Conservation (phyloP, 2,329 filamentous ascomycete genomes). For the Colletotrichum chlorophyti region DNA sequence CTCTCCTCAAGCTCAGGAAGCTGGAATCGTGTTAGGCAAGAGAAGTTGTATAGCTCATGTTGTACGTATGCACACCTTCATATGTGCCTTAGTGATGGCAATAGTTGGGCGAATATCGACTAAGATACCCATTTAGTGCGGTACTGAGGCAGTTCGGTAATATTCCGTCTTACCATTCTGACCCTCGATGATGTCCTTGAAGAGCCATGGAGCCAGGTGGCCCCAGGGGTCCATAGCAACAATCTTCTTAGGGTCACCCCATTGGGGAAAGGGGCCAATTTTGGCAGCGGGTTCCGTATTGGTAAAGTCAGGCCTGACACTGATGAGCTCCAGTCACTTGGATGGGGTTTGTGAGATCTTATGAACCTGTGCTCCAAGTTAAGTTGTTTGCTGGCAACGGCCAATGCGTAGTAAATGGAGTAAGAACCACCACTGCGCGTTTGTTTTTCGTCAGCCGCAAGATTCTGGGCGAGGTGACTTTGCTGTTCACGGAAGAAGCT, state of each 20-base stretch:
- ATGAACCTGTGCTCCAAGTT: constrained; percentile 80
- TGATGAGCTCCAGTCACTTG: neutral
- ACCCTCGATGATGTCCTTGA: constrained; percentile 77
- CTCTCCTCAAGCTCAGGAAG: constrained; percentile 93
- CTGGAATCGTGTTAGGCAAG: constrained; percentile 39
- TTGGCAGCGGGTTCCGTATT: constrained; percentile 90
- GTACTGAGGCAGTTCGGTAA: too few relatives aligned
- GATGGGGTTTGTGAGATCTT: constrained; percentile 26
- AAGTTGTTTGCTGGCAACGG: constrained; percentile 89
- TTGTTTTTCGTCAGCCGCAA: neutral
- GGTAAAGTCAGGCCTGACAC: constrained; percentile 62
- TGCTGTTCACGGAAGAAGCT: too few relatives aligned
- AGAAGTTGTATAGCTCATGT: neutral
- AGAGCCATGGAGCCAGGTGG: constrained; percentile 85
- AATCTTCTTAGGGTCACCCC: constrained; percentile 91
- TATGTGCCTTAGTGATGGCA: constrained; percentile 89
- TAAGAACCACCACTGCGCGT: constrained; percentile 78
- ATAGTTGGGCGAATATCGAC: constrained; percentile 90
- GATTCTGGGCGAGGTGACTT: neutral
- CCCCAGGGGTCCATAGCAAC: constrained; percentile 97
- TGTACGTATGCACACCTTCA: constrained; percentile 64
- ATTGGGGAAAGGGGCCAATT: constrained; percentile 89
- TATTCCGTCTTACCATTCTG: constrained; percentile 73
- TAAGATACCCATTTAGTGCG: constrained; percentile 34
- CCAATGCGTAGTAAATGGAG: constrained; percentile 92